Percentiles rank a stretch among this genome's conserved stretches.
These are phyloP conservation scores for Melanogaster broomeanus DNA, from an alignment of 768 basidiomycete species.

Conservation along the genomic window DNA sequence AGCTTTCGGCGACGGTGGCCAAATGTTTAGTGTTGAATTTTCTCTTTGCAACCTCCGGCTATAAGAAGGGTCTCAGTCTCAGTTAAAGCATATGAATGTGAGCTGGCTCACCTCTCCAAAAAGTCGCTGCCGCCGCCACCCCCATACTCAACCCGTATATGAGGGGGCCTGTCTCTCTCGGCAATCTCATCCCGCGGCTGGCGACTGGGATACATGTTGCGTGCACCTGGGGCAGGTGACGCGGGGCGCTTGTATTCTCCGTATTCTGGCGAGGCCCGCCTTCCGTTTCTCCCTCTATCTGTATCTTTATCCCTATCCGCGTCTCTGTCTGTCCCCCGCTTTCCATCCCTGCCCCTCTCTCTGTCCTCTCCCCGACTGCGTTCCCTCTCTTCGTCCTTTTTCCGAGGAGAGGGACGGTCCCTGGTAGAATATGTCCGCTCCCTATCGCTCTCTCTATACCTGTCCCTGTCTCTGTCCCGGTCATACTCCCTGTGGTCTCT, in stretches of 20 bases:
- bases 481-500: constrained; percentile 30
- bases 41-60: constrained; percentile 77
- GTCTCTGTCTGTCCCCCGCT: constrained; percentile 23
- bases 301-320: constrained; percentile 10
- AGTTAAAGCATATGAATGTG: background rate
- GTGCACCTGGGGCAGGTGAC: constrained; percentile 40
- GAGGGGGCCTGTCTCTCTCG: constrained; percentile 29
- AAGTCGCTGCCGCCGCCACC: constrained; percentile 46
- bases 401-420: background rate
- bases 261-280: constrained; percentile 60
- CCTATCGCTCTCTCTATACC: constrained; percentile 12
- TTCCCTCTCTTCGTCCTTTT: constrained; percentile 8
- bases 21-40: constrained; percentile 57
- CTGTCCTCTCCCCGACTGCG: constrained; percentile 25
- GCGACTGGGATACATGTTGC: constrained; percentile 58
- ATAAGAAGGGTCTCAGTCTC: background rate
- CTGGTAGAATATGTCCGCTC: constrained; percentile 9
- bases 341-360: constrained; percentile 19
- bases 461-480: constrained; percentile 13
- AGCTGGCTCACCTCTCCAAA: constrained; percentile 61
- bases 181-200: constrained; percentile 13
- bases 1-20: constrained; percentile 81
- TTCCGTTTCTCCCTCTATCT: constrained; percentile 20
- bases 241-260: constrained; percentile 53
- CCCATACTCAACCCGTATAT: constrained; percentile 31